Evolutionary conservation across 1,284 basidiomycete species (phyloP).

Genomic region (Thelephora terrestris): DNA sequence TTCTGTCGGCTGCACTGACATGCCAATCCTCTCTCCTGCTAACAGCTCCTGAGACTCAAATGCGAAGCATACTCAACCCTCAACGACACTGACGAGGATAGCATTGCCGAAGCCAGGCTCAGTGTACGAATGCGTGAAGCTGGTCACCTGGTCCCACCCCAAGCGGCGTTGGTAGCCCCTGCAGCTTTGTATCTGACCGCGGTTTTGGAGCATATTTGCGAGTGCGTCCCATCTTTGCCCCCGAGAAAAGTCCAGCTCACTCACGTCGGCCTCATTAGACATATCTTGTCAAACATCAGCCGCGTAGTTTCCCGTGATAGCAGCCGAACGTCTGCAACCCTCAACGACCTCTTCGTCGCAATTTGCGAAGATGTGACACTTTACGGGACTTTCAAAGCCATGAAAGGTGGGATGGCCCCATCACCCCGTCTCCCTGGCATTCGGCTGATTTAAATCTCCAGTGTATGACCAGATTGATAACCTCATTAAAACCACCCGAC

Average conservation of each 20-base stretch:
- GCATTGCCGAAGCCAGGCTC: slow-evolving; percentile 48
- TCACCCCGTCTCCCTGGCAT: slow-evolving; percentile 3
- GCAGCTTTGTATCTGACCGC: slow-evolving; percentile 85
- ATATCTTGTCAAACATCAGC: slow-evolving; percentile 73
- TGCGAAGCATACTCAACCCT: slow-evolving; percentile 79
- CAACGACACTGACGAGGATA: slow-evolving; percentile 72
- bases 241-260: not conserved
- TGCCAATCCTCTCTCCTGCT: not conserved
- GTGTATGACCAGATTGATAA: slow-evolving; percentile 71
- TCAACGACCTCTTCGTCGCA: slow-evolving; percentile 76
- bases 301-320: slow-evolving; percentile 79
- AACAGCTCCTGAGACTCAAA: slow-evolving; percentile 66
- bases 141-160: slow-evolving; percentile 38
- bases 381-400: slow-evolving; percentile 75
- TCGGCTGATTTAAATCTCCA: slow-evolving; percentile 18
- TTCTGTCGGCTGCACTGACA: slow-evolving; percentile 1
- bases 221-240: slow-evolving; percentile 16
- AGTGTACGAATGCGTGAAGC: slow-evolving; percentile 42
- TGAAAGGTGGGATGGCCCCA: slow-evolving; percentile 53
- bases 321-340: slow-evolving; percentile 62
- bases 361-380: slow-evolving; percentile 82
- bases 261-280: slow-evolving; percentile 33
- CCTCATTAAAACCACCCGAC: slow-evolving; percentile 45
- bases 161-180: slow-evolving; percentile 56
- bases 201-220: slow-evolving; percentile 70